Evolutionary conservation across 306 rosid genomes (phyloP).

Genomic region (Citrullus amarus): DNA sequence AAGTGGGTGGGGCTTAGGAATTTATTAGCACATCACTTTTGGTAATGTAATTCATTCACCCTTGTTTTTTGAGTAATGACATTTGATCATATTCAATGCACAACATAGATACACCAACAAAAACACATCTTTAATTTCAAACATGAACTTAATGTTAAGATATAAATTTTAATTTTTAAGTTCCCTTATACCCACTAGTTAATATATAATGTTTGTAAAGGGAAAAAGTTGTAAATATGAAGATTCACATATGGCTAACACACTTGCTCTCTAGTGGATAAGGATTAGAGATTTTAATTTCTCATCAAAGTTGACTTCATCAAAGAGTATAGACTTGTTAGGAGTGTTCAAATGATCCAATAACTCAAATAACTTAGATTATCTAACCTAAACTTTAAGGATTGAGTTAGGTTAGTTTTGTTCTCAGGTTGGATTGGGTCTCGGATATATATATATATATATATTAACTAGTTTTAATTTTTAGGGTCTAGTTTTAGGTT

Average conservation of each 20-base stretch:
- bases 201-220: background rate
- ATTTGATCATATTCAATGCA: slow-evolving; percentile 1
- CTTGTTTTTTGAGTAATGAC: background rate
- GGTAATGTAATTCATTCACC: background rate
- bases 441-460: no score
- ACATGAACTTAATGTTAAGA: background rate
- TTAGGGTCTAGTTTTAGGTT: no score
- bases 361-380: no score
- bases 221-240: background rate
- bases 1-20: background rate
- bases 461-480: no score
- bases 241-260: background rate
- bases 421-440: no score
- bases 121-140: background rate
- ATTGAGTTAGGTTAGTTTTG: no score
- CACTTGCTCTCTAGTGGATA: background rate
- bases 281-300: background rate
- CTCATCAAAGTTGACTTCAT: background rate
- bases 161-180: background rate
- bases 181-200: background rate
- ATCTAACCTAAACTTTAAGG: no score
- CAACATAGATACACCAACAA: background rate
- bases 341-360: no score
- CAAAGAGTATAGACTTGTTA: background rate
- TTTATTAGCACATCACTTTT: slow-evolving; percentile 1